Evolutionary conservation across 2,329 filamentous ascomycete genomes (phyloP).

Genomic region (Emergomyces orientalis): DNA sequence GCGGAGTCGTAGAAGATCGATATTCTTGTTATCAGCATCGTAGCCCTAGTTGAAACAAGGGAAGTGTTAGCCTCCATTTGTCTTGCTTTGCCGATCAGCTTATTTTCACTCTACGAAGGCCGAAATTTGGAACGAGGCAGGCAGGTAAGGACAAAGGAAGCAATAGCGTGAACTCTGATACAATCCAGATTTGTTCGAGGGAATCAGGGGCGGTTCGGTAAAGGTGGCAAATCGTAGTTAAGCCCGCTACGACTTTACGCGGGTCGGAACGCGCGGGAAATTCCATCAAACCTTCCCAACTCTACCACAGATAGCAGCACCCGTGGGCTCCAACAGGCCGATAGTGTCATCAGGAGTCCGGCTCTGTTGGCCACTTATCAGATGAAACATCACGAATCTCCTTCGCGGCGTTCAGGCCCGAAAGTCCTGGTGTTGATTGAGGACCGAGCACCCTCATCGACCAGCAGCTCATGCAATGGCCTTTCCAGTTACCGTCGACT

Average conservation of each 20-base stretch:
- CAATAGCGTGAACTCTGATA: slow-evolving; percentile 4
- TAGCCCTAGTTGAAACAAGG: slow-evolving; percentile 51
- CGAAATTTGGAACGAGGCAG: slow-evolving; percentile 1
- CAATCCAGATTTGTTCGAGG: background rate
- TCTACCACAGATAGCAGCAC: background rate
- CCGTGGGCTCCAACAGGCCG: background rate
- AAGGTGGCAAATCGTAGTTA: slow-evolving; percentile 1
- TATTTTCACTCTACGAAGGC: background rate
- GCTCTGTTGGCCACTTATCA: background rate
- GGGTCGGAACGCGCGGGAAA: background rate
- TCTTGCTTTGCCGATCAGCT: background rate
- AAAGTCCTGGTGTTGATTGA: background rate
- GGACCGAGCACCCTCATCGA: background rate
- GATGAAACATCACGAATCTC: background rate
- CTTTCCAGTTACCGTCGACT: background rate
- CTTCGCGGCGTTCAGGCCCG: background rate
- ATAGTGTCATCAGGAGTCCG: background rate
- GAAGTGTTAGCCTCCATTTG: slow-evolving; percentile 18
- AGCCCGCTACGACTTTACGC: background rate
- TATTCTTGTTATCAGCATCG: slow-evolving; percentile 62
- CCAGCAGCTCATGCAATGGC: background rate
- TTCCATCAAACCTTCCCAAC: background rate
- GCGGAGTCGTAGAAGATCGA: slow-evolving; percentile 67
- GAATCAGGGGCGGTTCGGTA: background rate
- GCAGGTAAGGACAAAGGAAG: slow-evolving; percentile 2